Base-by-base conservation (phyloP, 2,329 filamentous ascomycete species). In the Myriosclerotinia duriaeana region DNA sequence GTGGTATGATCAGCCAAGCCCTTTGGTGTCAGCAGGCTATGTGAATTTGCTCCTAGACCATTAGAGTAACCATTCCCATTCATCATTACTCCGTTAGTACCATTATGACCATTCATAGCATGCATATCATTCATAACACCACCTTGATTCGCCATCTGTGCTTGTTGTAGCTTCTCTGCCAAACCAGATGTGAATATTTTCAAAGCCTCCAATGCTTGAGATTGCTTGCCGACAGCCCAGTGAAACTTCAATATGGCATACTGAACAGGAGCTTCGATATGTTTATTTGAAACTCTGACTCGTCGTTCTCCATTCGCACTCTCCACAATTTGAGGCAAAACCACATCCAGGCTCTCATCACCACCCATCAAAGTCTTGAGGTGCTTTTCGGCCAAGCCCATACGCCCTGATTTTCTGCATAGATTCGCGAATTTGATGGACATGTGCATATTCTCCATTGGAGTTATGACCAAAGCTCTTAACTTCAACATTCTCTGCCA, bases 341-440 rank as follows among this genome's bases (percentile, higher is more conserved):
- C 80, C 3, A 79, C 78, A 68, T 89, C 85, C 26, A 90, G 81
- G 44, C 84, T 82, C 26, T 85, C 83, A 17, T 92, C 87, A 58
- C 84, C 87, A 38, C 89, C 90, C 66, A 97, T 89, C n/a, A 99
- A 83, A 69, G 92, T 92, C 76, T 95, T 93, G 64, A 99, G 81
- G 14, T 93, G 96, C 79, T 97, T 96, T 79, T 99, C 95, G 0
- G 95, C 95, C 59, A 99, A 85, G 12, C 95, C 94, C 84, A 94
- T 93, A 40, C 95, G 90, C 67, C 92, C 91, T 54, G 94, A 97
- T 78, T 99, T 99, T 74, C 96, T 91, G 78, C 96, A 99, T 7
- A 99, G 86, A 74, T 98, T 99, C 74, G 95, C 92, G 77, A 97
- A 99, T 77, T 99, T 99, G 82, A 99, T 98, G 88, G 93, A 97